A percentile compares a stretch with the other conserved stretches of the same genome.
Evolutionary conservation across 306 rosid genomes (phyloP).

Genomic region (Oxytropis ochrocephala): DNA sequence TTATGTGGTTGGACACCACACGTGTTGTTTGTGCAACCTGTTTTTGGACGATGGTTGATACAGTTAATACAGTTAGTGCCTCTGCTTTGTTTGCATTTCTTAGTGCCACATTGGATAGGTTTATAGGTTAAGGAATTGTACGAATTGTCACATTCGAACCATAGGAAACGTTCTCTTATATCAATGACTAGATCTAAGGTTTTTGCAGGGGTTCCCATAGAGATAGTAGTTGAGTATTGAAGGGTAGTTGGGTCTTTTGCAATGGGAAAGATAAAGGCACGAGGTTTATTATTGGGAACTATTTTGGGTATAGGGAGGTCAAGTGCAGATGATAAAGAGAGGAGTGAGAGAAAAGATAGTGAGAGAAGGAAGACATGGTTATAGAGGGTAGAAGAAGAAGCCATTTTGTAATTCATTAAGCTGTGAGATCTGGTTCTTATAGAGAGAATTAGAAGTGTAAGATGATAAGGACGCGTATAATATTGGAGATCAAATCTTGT

Average conservation of each 20-base stretch:
- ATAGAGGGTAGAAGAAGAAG: background rate
- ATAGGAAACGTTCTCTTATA: slow-evolving; percentile 29
- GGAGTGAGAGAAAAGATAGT: background rate
- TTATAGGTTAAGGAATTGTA: slow-evolving; percentile 25
- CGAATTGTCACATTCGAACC: slow-evolving; percentile 24
- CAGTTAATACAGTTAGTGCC: slow-evolving; percentile 11
- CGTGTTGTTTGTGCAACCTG: slow-evolving; percentile 22
- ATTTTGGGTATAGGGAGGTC: background rate
- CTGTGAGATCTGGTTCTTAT: background rate
- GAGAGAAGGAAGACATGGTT: slow-evolving; percentile 4
- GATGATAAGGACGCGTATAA: background rate
- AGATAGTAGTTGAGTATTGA: slow-evolving; percentile 25
- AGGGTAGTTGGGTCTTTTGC: slow-evolving; percentile 22
- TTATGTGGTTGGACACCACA: slow-evolving; percentile 18
- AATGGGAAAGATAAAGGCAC: slow-evolving; percentile 24
- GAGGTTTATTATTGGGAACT: background rate
- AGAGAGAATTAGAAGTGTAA: background rate
- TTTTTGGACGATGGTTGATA: slow-evolving; percentile 19
- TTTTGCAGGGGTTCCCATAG: slow-evolving; percentile 27
- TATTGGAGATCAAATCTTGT: background rate
- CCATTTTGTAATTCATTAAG: slow-evolving; percentile 1
- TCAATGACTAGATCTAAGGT: slow-evolving; percentile 12
- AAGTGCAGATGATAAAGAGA: background rate
- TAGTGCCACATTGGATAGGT: background rate
- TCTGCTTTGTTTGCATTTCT: slow-evolving; percentile 7